phyloP scores from a whole-genome alignment of 169 alveolate species.

The Amoebophrya sp. region DNA sequence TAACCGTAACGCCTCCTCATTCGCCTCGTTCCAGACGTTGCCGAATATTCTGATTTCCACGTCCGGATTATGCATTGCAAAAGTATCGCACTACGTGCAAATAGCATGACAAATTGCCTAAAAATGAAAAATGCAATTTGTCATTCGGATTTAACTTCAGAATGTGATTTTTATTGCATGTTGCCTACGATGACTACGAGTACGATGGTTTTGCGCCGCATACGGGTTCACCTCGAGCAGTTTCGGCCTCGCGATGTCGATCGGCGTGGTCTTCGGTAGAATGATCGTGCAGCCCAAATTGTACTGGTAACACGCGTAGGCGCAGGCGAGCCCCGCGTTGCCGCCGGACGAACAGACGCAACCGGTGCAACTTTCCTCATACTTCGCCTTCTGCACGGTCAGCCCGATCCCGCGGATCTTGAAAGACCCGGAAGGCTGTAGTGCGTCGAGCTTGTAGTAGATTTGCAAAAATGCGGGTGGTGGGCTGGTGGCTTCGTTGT shows the following conservation, averaged over 20 bases:
- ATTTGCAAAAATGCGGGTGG: too few relatives aligned
- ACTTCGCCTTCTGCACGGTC: not conserved
- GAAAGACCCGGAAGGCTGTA: not conserved
- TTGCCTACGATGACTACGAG: too few relatives aligned
- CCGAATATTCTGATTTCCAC: not conserved
- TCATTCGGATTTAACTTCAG: too few relatives aligned
- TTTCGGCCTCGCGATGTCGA: not conserved
- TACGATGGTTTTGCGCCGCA: not conserved
- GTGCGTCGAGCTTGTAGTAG: slow-evolving; percentile 3
- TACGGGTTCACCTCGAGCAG: not conserved
- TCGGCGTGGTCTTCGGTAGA: too few relatives aligned
- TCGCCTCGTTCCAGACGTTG: not conserved
- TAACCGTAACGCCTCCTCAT: not conserved
- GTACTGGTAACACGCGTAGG: not conserved
- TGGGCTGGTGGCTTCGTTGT: too few relatives aligned
- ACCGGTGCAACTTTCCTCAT: not conserved
- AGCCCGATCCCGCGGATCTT: not conserved
- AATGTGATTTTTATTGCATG: too few relatives aligned
- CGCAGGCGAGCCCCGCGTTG: slow-evolving; percentile 15
- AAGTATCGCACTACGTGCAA: too few relatives aligned
- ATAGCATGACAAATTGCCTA: not conserved
- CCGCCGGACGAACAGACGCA: not conserved
- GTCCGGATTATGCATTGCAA: too few relatives aligned
- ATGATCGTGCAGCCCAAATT: too few relatives aligned
- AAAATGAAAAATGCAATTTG: not conserved